Conservation (phyloP, 192 early-diverging fungal genomes). For the Globomyces pollinis-pini region DNA sequence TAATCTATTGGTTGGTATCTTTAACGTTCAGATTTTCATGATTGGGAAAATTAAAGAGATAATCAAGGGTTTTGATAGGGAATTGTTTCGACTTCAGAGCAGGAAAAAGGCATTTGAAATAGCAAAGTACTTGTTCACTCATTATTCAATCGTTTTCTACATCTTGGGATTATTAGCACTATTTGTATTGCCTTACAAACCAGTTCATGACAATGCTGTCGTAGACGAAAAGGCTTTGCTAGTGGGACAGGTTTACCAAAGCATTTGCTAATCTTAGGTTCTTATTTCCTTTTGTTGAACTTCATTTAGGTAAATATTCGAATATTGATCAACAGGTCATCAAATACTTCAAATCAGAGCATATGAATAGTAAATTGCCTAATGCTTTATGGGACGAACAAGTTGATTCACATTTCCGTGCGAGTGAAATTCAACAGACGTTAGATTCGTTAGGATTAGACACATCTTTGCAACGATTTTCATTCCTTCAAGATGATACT, state of each 20-base stretch:
- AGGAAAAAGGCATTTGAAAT: neutral
- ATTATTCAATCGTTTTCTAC: constrained; percentile 16
- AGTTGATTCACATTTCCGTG: constrained; percentile 8
- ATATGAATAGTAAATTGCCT: constrained; percentile 1
- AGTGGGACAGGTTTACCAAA: constrained; percentile 39
- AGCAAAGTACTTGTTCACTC: neutral
- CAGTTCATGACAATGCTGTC: constrained; percentile 17
- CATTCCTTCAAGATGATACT: constrained; percentile 15
- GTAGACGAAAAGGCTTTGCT: constrained; percentile 44
- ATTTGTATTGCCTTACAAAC: constrained; percentile 17
- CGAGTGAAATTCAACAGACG: neutral
- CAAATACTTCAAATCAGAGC: neutral
- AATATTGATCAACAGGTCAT: neutral
- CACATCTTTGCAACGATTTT: neutral
- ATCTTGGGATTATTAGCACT: constrained; percentile 19
- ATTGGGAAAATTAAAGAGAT: too few species aligned
- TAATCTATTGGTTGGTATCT: too few species aligned
- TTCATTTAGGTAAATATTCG: neutral
- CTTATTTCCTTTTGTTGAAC: too few species aligned
- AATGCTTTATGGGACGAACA: neutral
- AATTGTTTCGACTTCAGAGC: neutral
- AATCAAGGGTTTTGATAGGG: constrained; percentile 5
- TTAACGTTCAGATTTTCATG: too few species aligned
- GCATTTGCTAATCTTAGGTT: too few species aligned
- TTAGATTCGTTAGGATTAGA: constrained; percentile 1